Evolutionary conservation across 768 basidiomycete genomes (phyloP), one percentile per base, ranked within the genome.

Genomic region (Xerocomus spinulosus): DNA sequence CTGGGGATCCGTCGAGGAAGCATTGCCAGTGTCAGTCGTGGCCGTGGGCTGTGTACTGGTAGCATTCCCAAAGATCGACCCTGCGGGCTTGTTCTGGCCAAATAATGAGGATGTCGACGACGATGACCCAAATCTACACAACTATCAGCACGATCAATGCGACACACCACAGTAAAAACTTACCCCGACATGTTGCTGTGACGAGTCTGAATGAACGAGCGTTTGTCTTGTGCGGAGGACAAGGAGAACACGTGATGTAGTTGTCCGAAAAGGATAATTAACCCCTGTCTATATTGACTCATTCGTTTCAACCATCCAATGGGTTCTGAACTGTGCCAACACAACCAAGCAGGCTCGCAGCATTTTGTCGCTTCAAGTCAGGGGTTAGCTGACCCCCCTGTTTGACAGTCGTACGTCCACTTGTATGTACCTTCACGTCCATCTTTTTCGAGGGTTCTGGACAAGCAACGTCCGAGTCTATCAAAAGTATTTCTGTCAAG

Each of bases 61-160:
- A 26, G 50, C 51, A 21, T 45, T 46, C 15, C 73, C 74, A 62
- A 79, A 78, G 44, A 74, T 54, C 14, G 68, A 61, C 15, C 58
- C 59, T 39, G 59, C 50, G 23, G 71, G 58, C 49, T 68, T 71
- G 29, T 60, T 42, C 49, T 63, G 61, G 10, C 70, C 59, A 41
- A 71, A 69, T 29, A 67, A 44, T 36, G 64, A 53, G 32, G 68
- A 55, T 28, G 72, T 64, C 51, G 73, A 71, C 35, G 71, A 55
- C 21, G 74, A 69, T 60, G 77, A 76, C 23, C 71, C 69, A 17
- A 74, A 52, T 28, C 62, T 63, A 47, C 17, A 25, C 8, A 21
- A 17, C 46, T 3, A 32, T 64, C 37, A 58, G 50, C 44, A 4
- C 25, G 21, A 44, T 21, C 13, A 13, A 42, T 3, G 5, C 41